Conservation (phyloP, 2,329 filamentous ascomycete genomes). For the Coleophoma eucalyptorum region DNA sequence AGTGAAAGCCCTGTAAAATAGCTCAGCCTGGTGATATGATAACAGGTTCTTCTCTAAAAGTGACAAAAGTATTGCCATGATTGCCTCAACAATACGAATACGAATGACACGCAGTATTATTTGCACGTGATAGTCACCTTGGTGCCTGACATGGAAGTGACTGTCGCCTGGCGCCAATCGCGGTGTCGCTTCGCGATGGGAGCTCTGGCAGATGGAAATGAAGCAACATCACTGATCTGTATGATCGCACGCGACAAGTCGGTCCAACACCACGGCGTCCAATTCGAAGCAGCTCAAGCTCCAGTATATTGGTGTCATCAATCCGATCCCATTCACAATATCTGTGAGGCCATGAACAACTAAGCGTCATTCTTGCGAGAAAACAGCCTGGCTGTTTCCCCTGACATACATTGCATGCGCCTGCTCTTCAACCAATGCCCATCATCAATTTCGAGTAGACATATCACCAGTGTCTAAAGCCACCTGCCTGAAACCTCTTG, state of each 20-base stretch:
- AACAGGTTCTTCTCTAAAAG: too few species aligned
- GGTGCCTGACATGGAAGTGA: not conserved
- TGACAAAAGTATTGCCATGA: too few species aligned
- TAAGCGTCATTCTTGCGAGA: not conserved
- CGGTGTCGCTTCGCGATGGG: not conserved
- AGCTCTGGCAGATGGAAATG: not conserved
- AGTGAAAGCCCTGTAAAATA: too few species aligned
- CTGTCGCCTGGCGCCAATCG: not conserved
- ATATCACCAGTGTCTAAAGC: conserved; percentile 9
- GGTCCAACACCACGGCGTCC: not conserved
- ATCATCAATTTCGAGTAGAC: conserved; percentile 4
- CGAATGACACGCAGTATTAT: too few species aligned
- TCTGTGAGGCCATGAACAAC: not conserved
- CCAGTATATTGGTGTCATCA: not conserved
- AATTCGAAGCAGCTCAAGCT: not conserved
- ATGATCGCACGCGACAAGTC: not conserved
- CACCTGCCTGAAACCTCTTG: not conserved
- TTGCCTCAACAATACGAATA: too few species aligned
- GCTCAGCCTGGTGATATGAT: too few species aligned
- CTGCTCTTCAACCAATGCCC: conserved; percentile 15
- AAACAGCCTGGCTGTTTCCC: conserved; percentile 1
- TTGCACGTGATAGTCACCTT: not conserved
- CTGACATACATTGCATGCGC: conserved; percentile 12
- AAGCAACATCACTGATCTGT: not conserved
- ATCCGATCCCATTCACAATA: not conserved